Conservation (phyloP, 495 filamentous ascomycete genomes). For the Aspergillus leporis region DNA sequence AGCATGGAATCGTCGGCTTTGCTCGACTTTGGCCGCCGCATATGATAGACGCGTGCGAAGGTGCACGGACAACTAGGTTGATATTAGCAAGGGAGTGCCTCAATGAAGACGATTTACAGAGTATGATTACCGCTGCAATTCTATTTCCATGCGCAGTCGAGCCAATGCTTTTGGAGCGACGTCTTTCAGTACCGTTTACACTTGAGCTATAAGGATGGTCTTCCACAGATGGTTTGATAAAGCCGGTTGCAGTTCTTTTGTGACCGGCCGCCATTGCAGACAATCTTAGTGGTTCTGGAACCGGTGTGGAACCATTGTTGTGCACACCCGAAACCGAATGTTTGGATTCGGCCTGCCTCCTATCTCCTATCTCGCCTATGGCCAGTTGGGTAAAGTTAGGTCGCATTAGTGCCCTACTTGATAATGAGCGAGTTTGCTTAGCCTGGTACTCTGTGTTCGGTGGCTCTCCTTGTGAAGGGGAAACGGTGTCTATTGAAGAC, state of each 20-base stretch:
- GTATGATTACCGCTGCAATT: constrained; percentile 68
- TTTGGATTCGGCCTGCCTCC: constrained; percentile 6
- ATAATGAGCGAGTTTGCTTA: background rate
- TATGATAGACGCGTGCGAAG: constrained; percentile 80
- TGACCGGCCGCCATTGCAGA: constrained; percentile 29
- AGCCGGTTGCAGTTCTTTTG: constrained; percentile 67
- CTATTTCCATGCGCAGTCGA: constrained; percentile 59
- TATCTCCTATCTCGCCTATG: background rate
- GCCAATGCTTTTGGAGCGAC: constrained; percentile 70
- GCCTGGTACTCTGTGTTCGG: background rate
- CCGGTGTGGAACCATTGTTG: background rate
- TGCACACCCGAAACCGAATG: background rate
- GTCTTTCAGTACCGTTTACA: constrained; percentile 27
- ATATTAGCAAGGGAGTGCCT: constrained; percentile 20
- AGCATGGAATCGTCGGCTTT: constrained; percentile 73
- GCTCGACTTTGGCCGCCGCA: constrained; percentile 86
- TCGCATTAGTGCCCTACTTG: background rate
- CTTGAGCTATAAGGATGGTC: constrained; percentile 30
- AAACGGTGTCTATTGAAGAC: background rate
- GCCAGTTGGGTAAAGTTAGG: background rate
- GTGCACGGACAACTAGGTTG: constrained; percentile 67
- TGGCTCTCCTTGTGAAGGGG: background rate
- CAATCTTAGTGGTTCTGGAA: constrained; percentile 4
- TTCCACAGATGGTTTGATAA: constrained; percentile 53
- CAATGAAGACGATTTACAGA: constrained; percentile 3